Evolutionary conservation across 1,139 yeast genomes (phyloP).

Genomic region (Lodderomyces jiufengensis): DNA sequence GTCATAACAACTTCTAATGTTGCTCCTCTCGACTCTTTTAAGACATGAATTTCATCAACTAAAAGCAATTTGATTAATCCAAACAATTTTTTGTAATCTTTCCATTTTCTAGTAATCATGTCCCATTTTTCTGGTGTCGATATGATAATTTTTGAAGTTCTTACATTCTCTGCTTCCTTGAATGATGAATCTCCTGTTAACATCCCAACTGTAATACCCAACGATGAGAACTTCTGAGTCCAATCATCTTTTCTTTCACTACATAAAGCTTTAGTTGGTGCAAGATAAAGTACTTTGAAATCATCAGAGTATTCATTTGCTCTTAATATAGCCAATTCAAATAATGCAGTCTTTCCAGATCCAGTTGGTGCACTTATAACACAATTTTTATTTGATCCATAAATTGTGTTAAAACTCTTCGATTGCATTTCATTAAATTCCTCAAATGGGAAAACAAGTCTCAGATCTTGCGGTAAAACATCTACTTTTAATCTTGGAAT

Average conservation of each 20-base stretch:
- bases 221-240: constrained; percentile 30
- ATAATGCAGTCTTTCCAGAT: constrained; percentile 54
- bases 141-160: constrained; percentile 42
- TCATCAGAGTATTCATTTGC: constrained; percentile 16
- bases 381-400: constrained; percentile 33
- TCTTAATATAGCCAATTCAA: constrained; percentile 49
- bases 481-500: constrained; percentile 4
- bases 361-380: constrained; percentile 56
- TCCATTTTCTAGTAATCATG: constrained; percentile 47
- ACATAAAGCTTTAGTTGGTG: constrained; percentile 55
- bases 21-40: constrained; percentile 48
- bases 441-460: constrained; percentile 27
- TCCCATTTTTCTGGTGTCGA: constrained; percentile 64
- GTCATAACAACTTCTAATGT: constrained; percentile 51
- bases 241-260: constrained; percentile 42
- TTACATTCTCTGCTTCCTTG: constrained; percentile 37
- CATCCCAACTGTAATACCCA: constrained; percentile 39
- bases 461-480: constrained; percentile 9
- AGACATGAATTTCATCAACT: constrained; percentile 50
- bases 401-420: constrained; percentile 34
- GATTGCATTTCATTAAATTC: constrained; percentile 51
- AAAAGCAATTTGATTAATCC: constrained; percentile 37
- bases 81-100: constrained; percentile 36
- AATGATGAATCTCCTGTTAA: constrained; percentile 48
- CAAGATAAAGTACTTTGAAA: constrained; percentile 44